These are phyloP conservation scores for Trichoderma parareesei DNA, from an alignment of 495 filamentous ascomycete species.

Conservation along the genomic window DNA sequence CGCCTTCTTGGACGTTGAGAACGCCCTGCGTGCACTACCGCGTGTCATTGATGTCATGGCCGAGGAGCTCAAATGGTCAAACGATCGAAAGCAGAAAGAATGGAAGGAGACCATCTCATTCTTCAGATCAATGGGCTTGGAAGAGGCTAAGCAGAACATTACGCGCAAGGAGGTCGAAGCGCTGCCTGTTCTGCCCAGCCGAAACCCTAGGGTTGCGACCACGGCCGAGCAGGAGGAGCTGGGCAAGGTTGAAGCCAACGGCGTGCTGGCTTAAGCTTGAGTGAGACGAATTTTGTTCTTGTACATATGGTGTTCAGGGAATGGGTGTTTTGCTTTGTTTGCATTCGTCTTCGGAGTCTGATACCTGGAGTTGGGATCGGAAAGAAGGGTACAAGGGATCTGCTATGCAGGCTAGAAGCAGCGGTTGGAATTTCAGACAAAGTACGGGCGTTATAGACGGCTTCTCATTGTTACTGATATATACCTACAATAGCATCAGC, in stretches of 20 bases:
- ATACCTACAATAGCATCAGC: neutral
- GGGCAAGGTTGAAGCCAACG: neutral
- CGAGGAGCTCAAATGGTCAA: conserved; percentile 61
- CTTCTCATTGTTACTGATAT: neutral
- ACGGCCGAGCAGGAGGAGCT: neutral
- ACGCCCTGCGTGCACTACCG: conserved; percentile 64
- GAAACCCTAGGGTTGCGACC: neutral
- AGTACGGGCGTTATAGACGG: neutral
- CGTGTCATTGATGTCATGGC: conserved; percentile 66
- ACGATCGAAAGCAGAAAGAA: conserved; percentile 53
- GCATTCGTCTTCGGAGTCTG: neutral
- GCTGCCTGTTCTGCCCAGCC: neutral
- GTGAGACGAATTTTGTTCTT: conserved; percentile 7
- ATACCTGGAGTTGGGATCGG: neutral
- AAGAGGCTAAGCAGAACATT: conserved; percentile 50
- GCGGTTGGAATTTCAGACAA: neutral
- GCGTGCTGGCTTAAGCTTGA: neutral
- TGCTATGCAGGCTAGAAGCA: neutral
- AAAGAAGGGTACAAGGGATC: neutral
- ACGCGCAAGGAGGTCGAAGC: conserved; percentile 52
- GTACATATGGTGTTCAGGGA: conserved; percentile 14
- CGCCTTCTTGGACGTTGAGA: conserved; percentile 73
- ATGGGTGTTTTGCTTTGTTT: neutral
- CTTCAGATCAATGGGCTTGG: conserved; percentile 63
- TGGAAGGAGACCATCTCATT: conserved; percentile 59